Conservation (phyloP, 78 protist genomes). For the Cavenderia fasciculata region DNA sequence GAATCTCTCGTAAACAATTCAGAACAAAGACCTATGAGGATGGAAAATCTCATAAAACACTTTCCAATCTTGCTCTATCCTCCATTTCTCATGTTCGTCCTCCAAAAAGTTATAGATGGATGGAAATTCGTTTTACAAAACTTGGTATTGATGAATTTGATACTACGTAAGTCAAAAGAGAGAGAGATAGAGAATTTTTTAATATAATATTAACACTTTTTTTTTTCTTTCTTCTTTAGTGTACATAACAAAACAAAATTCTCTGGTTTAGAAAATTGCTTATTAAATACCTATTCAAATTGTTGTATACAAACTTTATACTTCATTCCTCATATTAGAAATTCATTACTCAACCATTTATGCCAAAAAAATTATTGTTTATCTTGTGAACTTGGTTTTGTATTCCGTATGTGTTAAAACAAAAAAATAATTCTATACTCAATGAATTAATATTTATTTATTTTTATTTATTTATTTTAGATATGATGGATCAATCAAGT, state of each 20-base stretch:
- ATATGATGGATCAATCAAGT: slow-evolving; percentile 59
- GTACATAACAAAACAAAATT: slow-evolving; percentile 75
- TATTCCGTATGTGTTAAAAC: slow-evolving; percentile 58
- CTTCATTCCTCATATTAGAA: slow-evolving; percentile 80
- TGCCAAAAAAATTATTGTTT: slow-evolving; percentile 79
- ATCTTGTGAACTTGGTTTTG: slow-evolving; percentile 84
- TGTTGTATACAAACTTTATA: slow-evolving; percentile 82
- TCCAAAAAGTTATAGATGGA: slow-evolving; percentile 64
- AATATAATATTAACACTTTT: background rate
- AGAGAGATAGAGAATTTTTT: background rate
- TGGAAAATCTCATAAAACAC: slow-evolving; percentile 22
- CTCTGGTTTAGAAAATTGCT: slow-evolving; percentile 79
- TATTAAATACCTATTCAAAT: slow-evolving; percentile 82
- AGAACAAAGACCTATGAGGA: slow-evolving; percentile 63
- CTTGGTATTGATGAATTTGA: slow-evolving; percentile 79
- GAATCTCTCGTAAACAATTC: slow-evolving; percentile 63
- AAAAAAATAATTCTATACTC: background rate
- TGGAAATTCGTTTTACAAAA: slow-evolving; percentile 54
- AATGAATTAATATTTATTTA: background rate
- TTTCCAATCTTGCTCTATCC: slow-evolving; percentile 38
- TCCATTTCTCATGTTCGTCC: slow-evolving; percentile 64
- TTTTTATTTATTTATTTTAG: slow-evolving; percentile 17
- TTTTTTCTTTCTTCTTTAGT: background rate
- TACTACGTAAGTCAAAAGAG: slow-evolving; percentile 1
- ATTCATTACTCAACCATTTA: slow-evolving; percentile 47